Base-by-base conservation (phyloP, 1,284 basidiomycete genomes). In the Trametes polyzona region DNA sequence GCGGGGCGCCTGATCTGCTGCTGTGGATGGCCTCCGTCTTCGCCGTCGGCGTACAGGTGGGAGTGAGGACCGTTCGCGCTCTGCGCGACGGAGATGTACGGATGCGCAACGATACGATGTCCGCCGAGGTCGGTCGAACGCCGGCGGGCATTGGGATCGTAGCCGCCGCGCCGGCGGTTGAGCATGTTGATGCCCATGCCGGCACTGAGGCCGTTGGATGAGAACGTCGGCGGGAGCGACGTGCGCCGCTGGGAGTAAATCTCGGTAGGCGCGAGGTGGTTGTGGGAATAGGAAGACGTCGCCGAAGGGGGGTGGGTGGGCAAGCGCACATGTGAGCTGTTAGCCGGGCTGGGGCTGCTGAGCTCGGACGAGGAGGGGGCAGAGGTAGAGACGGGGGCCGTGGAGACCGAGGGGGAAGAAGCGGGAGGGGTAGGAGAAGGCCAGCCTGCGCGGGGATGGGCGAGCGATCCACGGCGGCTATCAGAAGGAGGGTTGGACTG, bases 71-170 rank as follows among this genome's bases (percentile, higher is more conserved):
- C 50, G 56, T 64, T 64, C 21, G 62, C 64, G 24, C 32, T 58
- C 14, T 71, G 65, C 33, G 84, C 84, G 36, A 85, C 69, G 40
- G 75, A 74, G 21, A 86, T 86, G 61, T 83, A 89, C 0, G 88
- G 87, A 60, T 89, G 86, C 24, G 71, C 71, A 26, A 80, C 76
- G 19, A 90, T 78, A n/a, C 84, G 80, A 62, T 80, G 78, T 41
- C 85, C 76, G 65, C 79, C 83, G 42, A 81, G 76, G 65, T 87
- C 65, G 21, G 61, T 61, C 3, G 63, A 65, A 44, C 55, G 61
- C 21, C 63, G 62, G 4, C 63, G 64, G 14, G 54, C 46, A 39
- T 55, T 55, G 27, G 61, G 56, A 43, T 65, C 62, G 49, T 63
- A 61, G 32, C 55, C 63, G 37, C 54, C 58, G 55, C 52, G 54